Evolutionary conservation across 306 rosid species (phyloP), one percentile per base, ranked within the genome.

Genomic region (Hylodesmum podocarpum): DNA sequence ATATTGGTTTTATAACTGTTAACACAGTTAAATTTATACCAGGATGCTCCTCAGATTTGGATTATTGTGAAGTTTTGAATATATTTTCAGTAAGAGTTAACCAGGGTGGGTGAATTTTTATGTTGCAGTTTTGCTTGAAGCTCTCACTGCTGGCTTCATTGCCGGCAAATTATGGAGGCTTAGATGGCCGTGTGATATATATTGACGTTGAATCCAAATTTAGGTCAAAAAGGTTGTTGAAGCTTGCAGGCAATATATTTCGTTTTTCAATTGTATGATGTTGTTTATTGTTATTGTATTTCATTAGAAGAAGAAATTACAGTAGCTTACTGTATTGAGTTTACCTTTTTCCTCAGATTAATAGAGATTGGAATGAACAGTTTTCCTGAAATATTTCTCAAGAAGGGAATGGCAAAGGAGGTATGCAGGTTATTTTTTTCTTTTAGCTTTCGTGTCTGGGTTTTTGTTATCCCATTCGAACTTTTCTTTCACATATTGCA

Each of bases 121-220:
- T 67, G 47, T 69, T 68, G 83, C 89, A 94, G 97, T 88, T 94
- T 76, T 94, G 97, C 81, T 81, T 94, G 89, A 94, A 94, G 94
- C 97, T 94, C 81, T 87, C 98, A 1, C 70, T 94, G 39, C 80
- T 94, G 67, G 95, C 94, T 44, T 85, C 95, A 4, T 46, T 91
- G 80, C 98, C 97, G 0, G 53, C 44, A 5, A 74, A 78, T 74
- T 89, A 43, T 82, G 97, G 98, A 79, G 97, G 98, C 68, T 82
- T 89, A 80, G 91, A 84, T 71, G 96, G 97, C n/a, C 91, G 58
- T 19, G 97, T 90, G 33, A 87, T 94, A 80, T 91, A 91, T 81
- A 81, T 94, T 31, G 97, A 94, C 31, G 93, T 90, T 43, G 98
- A 91, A 75, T 91, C 91, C 71, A 94, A 94, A 74, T 90, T 94